phyloP scores from a whole-genome alignment of 148 eudicot genomes.

The Chenopodium suecicum region DNA sequence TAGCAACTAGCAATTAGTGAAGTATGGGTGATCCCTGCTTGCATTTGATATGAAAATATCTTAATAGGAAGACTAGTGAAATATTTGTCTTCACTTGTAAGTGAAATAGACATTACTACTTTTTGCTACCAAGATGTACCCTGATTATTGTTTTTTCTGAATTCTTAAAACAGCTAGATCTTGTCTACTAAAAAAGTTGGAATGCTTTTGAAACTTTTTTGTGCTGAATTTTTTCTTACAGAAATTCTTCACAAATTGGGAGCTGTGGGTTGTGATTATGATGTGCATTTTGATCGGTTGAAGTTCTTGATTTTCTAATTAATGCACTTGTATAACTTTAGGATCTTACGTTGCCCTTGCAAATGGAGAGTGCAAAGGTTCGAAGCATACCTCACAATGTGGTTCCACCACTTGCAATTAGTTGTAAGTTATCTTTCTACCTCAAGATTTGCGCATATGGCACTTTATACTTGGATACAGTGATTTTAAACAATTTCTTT shows the following conservation, averaged over 20 bases:
- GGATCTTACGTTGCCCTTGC: constrained; percentile 61
- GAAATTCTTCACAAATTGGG: neutral
- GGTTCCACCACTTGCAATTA: constrained; percentile 82
- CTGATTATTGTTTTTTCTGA: neutral
- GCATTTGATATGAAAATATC: neutral
- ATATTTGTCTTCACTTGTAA: neutral
- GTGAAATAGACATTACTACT: neutral
- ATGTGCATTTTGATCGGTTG: neutral
- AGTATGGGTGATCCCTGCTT: neutral
- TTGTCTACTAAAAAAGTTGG: neutral
- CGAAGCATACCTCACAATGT: constrained; percentile 78
- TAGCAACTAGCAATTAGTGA: too few species aligned
- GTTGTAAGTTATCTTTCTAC: constrained; percentile 60
- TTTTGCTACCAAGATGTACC: neutral
- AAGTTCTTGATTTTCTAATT: neutral
- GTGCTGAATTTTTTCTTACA: neutral
- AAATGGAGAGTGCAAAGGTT: constrained; percentile 71
- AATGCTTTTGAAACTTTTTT: neutral
- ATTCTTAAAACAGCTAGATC: neutral
- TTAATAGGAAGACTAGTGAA: neutral
- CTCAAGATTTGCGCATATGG: neutral
- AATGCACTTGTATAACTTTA: constrained; percentile 16
- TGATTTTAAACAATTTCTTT: neutral
- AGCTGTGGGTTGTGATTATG: neutral
- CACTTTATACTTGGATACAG: neutral